phyloP scores from a whole-genome alignment of 176 grass and related monocot genomes.

The Oryza meyeriana region DNA sequence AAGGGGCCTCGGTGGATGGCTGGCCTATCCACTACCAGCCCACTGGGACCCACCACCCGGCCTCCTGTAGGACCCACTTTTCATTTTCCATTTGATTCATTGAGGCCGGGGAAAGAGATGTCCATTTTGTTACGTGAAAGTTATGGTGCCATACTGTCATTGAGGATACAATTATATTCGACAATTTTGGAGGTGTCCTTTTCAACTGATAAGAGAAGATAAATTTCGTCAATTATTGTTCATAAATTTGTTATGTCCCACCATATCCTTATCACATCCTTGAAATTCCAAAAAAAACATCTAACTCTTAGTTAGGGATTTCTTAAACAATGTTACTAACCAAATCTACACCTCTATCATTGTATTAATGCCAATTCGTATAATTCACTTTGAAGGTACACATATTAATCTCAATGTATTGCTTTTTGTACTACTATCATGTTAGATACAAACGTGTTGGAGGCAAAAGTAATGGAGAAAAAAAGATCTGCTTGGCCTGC shows the following conservation, averaged over 20 bases:
- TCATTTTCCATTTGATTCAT: slow-evolving; percentile 32
- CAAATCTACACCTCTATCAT: not conserved
- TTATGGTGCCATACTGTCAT: not conserved
- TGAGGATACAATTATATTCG: not conserved
- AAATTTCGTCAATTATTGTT: not conserved
- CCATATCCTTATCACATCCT: not conserved
- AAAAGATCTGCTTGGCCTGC: not conserved
- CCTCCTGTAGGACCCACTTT: not conserved
- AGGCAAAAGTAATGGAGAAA: not conserved
- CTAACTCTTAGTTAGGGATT: no score
- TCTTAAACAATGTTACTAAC: not conserved
- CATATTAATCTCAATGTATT: not conserved
- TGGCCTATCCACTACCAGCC: slow-evolving; percentile 36
- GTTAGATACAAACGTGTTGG: not conserved
- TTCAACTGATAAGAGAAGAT: not conserved
- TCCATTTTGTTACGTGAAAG: slow-evolving; percentile 8
- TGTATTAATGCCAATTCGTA: no score
- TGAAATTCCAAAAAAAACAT: not conserved
- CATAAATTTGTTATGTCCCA: not conserved
- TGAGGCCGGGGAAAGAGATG: not conserved
- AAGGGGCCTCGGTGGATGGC: slow-evolving; percentile 7
- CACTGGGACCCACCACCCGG: slow-evolving; percentile 23
- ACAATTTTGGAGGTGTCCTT: not conserved
- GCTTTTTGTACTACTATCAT: not conserved
- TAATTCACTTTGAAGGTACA: not conserved